phyloP scores from a whole-genome alignment of 179 eudicot species.

The Carnegiea gigantea region DNA sequence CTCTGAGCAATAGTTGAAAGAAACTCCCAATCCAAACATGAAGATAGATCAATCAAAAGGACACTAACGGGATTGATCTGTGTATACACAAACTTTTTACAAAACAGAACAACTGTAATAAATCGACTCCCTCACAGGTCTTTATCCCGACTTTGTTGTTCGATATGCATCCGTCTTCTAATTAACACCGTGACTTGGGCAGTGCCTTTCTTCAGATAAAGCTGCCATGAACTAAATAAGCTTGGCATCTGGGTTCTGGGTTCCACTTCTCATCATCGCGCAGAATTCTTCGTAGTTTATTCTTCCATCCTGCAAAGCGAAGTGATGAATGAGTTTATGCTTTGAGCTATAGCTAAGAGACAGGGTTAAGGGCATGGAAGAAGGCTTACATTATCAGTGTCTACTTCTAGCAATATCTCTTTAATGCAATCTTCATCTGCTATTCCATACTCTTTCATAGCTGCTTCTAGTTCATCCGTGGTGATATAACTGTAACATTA shows the following conservation, averaged over 20 bases:
- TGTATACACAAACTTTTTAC: constrained; percentile 39
- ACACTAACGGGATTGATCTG: not conserved
- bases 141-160: not conserved
- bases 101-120: constrained; percentile 19
- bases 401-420: constrained; percentile 66
- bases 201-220: not conserved
- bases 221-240: constrained; percentile 31
- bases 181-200: constrained; percentile 10
- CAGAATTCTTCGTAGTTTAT: constrained; percentile 60
- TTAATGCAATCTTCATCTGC: constrained; percentile 50
- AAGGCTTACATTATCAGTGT: constrained; percentile 41
- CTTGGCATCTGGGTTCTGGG: constrained; percentile 50
- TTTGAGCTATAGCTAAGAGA: not conserved
- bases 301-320: constrained; percentile 44
- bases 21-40: constrained; percentile 22
- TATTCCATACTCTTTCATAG: constrained; percentile 49
- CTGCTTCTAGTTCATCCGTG: constrained; percentile 47
- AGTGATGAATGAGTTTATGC: constrained; percentile 9
- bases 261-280: constrained; percentile 73
- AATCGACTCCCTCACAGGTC: constrained; percentile 7
- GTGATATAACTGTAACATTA: constrained; percentile 38
- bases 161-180: not conserved
- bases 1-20: constrained; percentile 8
- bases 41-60: constrained; percentile 16
- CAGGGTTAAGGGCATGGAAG: too few relatives aligned